Conservation (phyloP, 345 rosid genomes). For the Garcia nutans region DNA sequence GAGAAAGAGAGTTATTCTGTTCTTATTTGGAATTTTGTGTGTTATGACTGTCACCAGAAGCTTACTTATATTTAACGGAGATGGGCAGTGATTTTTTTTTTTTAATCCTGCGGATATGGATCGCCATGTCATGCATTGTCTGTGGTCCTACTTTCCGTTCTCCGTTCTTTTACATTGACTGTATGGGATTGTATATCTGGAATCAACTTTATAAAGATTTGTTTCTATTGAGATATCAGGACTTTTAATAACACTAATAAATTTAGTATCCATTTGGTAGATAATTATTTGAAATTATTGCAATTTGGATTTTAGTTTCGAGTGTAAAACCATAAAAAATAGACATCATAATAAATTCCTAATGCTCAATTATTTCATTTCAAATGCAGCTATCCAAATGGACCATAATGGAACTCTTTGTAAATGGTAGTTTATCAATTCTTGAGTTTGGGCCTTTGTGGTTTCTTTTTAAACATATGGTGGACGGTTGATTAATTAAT, state of each 20-base stretch:
- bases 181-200: background rate
- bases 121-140: background rate
- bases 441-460: background rate
- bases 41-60: background rate
- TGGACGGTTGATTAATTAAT: background rate
- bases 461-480: background rate
- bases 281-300: no score
- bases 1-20: background rate
- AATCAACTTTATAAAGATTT: background rate
- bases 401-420: background rate
- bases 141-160: constrained; percentile 7
- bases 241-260: no score
- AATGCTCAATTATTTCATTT: no score
- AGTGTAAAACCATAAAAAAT: no score
- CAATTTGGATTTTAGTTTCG: no score
- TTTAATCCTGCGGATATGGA: constrained; percentile 6
- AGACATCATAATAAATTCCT: no score
- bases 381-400: no score
- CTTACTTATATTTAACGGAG: constrained; percentile 8
- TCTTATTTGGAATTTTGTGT: background rate
- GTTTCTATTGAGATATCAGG: background rate
- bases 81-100: background rate
- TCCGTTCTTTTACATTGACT: background rate
- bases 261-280: no score
- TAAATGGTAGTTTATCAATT: no score